Base-by-base conservation (phyloP, 1,284 basidiomycete genomes). In the Vanrija sp. region DNA sequence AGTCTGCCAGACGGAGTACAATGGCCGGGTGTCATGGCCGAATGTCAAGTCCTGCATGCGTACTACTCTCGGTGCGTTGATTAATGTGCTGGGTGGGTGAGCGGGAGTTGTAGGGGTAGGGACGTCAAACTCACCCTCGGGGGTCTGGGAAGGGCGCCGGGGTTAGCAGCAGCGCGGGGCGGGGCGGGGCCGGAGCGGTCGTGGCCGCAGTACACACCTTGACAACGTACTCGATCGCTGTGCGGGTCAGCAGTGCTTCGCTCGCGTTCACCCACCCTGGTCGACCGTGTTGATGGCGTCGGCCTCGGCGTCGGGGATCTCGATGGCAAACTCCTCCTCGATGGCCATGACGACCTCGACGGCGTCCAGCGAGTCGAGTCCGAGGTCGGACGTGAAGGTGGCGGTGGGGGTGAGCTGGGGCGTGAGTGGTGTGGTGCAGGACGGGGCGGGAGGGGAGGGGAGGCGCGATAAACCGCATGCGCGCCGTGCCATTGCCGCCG, bases 311-410 rank as follows among this genome's bases (percentile, higher is more conserved):
- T 99, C 96, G 45, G 96, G 95, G 71, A 99, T 99, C 67, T 77
- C 76, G 51, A 78, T 77, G 49, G 73, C 72, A 64, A 81, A 82
- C 74, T 91, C 95, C 85, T 98, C 95, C 79, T 99, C 96, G 65
- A 99, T 89, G 45, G 95, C 93, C 94, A 99, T 98, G 68, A 98
- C 91, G 41, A 98, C 94, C 77, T 99, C 96, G 41, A 99, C 95
- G 44, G 93, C 85, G 76, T 98, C 96, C 70, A 99, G 80, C 68
- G 93, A 97, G 80, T 99, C 96, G 47, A 99, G 83, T 38, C 92
- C 89, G 54, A 99, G 85, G 80, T 98, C 93, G 47, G 83, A 79
- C 54, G 86, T 80, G 78, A 99, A 98, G 31, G 86, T 83, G 24
- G 95, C 81, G 16, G 84, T 74, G 25, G 84, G 61, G 16, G 84